Conservation (phyloP, 1,284 basidiomycete species). For the Leccinum subrobustum region DNA sequence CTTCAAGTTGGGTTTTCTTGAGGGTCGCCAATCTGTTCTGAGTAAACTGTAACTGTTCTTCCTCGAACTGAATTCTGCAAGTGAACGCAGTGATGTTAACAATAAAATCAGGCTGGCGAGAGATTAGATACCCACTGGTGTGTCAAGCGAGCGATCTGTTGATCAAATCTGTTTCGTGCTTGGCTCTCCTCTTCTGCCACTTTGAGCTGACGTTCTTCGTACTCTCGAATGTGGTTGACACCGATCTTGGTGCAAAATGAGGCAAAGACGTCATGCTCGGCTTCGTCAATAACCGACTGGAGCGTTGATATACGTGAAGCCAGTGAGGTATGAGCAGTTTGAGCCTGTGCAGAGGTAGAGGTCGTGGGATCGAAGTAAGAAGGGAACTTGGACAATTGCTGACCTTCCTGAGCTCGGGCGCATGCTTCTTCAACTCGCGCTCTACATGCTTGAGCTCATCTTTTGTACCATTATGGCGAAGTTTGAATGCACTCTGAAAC, state of each 20-base stretch:
- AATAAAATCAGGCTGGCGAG: constrained; percentile 3
- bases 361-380: not conserved
- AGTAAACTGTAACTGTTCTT: constrained; percentile 65
- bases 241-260: constrained; percentile 83
- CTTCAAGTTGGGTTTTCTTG: constrained; percentile 52
- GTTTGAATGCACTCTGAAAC: constrained; percentile 59
- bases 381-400: constrained; percentile 1
- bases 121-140: constrained; percentile 73
- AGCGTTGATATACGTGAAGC: constrained; percentile 58
- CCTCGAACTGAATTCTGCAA: constrained; percentile 74
- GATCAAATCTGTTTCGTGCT: constrained; percentile 80
- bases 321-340: constrained; percentile 50
- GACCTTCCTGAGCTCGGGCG: constrained; percentile 70
- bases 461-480: constrained; percentile 67
- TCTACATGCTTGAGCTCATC: constrained; percentile 80
- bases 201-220: constrained; percentile 90
- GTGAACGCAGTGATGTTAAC: not conserved
- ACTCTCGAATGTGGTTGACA: constrained; percentile 87
- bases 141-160: constrained; percentile 82
- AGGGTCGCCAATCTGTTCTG: constrained; percentile 64
- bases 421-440: constrained; percentile 63
- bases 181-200: constrained; percentile 86
- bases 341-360: constrained; percentile 42
- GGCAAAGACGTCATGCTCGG: constrained; percentile 81
- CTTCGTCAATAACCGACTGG: constrained; percentile 62